A percentile compares a stretch with the other conserved stretches of the same genome.
Evolutionary conservation across 2,329 filamentous ascomycete genomes (phyloP).

Genomic region (Berkeleyomyces basicola): DNA sequence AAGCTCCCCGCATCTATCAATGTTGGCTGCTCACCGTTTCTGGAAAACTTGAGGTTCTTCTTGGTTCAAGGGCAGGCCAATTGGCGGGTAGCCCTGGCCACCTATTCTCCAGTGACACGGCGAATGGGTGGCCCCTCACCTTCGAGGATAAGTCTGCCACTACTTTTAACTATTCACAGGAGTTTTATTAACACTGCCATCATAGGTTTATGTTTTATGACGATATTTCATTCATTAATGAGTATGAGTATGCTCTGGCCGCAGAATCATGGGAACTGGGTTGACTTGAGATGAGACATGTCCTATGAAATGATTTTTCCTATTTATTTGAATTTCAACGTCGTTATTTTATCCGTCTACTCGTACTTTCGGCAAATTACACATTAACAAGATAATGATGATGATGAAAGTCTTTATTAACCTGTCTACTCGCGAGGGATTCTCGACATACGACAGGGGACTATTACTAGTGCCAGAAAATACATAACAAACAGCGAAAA

Average conservation of each 20-base stretch:
- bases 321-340: no score
- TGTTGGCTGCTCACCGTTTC: neutral
- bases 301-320: no score
- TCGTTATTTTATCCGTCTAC: no score
- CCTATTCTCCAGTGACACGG: neutral
- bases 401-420: no score
- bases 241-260: neutral
- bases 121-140: slow-evolving; percentile 1
- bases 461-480: no score
- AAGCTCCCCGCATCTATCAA: neutral
- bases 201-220: neutral
- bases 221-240: neutral
- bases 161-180: neutral
- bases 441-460: no score
- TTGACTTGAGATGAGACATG: no score
- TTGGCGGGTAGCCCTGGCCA: neutral
- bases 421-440: no score
- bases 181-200: neutral
- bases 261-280: neutral
- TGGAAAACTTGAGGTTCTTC: neutral
- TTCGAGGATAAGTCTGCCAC: slow-evolving; percentile 3
- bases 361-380: no score
- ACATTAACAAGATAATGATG: no score
- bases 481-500: no score
- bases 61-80: neutral